These are phyloP conservation scores for Lotmaria passim DNA, from an alignment of 208 protist genomes.

Conservation along the genomic window DNA sequence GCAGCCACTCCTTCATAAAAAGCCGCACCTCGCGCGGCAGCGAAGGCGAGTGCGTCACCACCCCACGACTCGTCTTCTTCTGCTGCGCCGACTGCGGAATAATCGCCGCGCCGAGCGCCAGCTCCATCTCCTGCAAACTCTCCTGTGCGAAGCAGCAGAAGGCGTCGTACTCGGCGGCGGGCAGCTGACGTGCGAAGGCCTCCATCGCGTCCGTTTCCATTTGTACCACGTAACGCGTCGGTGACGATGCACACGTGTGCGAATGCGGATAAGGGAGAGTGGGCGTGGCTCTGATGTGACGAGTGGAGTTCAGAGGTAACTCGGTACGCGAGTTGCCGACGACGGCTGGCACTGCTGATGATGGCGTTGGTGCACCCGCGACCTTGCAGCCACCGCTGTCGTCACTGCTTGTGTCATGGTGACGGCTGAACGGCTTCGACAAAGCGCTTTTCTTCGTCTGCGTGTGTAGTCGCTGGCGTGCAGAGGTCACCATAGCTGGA, in stretches of 20 bases:
- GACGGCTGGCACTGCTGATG: no score
- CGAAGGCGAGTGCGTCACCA: slow-evolving; percentile 10
- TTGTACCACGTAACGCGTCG: not conserved
- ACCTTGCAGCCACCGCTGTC: no score
- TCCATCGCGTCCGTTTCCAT: slow-evolving; percentile 5
- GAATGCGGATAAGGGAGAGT: no score
- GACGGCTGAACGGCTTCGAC: not conserved
- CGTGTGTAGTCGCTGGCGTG: not conserved
- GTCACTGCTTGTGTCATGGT: not conserved
- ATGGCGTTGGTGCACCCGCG: no score
- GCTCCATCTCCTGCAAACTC: slow-evolving; percentile 27
- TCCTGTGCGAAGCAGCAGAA: slow-evolving; percentile 27
- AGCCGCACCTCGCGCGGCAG: slow-evolving; percentile 26
- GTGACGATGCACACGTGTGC: no score
- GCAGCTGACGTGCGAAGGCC: slow-evolving; percentile 13
- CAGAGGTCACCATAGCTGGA: not conserved
- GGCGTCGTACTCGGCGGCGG: slow-evolving; percentile 16
- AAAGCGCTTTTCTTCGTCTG: not conserved
- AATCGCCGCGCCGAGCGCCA: not conserved
- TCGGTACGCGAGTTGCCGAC: no score
- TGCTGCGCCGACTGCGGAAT: no score
- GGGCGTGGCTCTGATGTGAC: no score
- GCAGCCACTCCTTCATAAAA: slow-evolving; percentile 51
- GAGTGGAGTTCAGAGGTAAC: no score
- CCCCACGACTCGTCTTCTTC: not conserved